Conservation (phyloP, 2,329 filamentous ascomycete genomes). For the Penicillium sp. region DNA sequence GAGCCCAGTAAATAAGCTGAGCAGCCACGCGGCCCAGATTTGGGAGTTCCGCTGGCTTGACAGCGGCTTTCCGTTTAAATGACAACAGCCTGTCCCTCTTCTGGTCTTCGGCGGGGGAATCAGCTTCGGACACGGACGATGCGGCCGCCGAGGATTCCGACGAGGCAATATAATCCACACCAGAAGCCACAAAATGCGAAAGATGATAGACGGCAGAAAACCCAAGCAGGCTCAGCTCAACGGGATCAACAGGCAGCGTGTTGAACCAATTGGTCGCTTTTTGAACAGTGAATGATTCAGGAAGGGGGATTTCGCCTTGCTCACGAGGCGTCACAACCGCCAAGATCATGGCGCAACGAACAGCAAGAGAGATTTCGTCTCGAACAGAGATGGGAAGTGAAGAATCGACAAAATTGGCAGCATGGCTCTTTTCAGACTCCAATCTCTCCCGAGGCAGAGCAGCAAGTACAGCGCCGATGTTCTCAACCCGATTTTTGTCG, state of each 20-base stretch:
- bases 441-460: conserved; percentile 42
- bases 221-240: conserved; percentile 38
- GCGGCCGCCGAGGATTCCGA: conserved; percentile 29
- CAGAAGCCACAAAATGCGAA: conserved; percentile 36
- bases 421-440: conserved; percentile 26
- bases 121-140: conserved; percentile 19
- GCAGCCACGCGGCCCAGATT: conserved; percentile 35
- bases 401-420: conserved; percentile 46
- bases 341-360: conserved; percentile 56
- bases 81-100: conserved; percentile 15
- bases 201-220: conserved; percentile 40
- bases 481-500: conserved; percentile 46
- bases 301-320: conserved; percentile 27
- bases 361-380: conserved; percentile 51
- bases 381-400: conserved; percentile 46
- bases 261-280: conserved; percentile 40
- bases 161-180: conserved; percentile 35
- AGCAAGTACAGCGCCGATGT: conserved; percentile 50
- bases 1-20: conserved; percentile 41
- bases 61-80: conserved; percentile 5
- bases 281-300: conserved; percentile 34
- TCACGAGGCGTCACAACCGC: conserved; percentile 42
- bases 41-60: conserved; percentile 23
- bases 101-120: conserved; percentile 26
- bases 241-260: conserved; percentile 37